Evolutionary conservation across 495 filamentous ascomycete genomes (phyloP).

Genomic region (Neurospora sp.): DNA sequence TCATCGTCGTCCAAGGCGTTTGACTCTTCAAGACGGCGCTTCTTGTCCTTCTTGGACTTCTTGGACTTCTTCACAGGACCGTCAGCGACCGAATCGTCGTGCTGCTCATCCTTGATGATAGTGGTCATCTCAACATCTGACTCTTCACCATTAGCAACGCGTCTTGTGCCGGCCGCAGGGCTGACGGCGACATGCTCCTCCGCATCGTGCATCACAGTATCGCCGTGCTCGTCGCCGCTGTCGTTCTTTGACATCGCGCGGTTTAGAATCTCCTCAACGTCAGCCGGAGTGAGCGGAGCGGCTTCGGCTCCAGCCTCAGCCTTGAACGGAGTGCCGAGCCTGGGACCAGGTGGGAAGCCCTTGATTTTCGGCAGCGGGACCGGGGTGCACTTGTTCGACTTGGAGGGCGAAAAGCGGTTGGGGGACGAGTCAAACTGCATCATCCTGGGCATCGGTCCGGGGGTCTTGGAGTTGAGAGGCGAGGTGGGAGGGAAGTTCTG

Average conservation of each 20-base stretch:
- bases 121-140: not conserved
- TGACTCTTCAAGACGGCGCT: not conserved
- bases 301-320: not conserved
- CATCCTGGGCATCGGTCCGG: not conserved
- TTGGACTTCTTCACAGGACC: not conserved
- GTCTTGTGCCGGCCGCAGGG: not conserved
- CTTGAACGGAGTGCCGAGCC: not conserved
- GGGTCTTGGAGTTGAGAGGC: not conserved
- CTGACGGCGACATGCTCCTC: not conserved
- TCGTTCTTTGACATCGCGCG: not conserved
- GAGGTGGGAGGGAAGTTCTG: not conserved
- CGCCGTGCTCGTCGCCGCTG: not conserved
- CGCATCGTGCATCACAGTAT: not conserved
- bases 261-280: not conserved
- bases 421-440: not conserved
- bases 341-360: not conserved
- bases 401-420: not conserved
- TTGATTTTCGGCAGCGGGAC: not conserved
- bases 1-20: not conserved
- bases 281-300: not conserved
- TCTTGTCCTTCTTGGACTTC: not conserved
- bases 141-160: not conserved
- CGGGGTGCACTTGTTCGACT: not conserved
- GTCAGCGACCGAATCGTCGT: not conserved
- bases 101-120: not conserved